Evolutionary conservation across 176 grass and related monocot genomes (phyloP).

Genomic region (Chloris gayana): DNA sequence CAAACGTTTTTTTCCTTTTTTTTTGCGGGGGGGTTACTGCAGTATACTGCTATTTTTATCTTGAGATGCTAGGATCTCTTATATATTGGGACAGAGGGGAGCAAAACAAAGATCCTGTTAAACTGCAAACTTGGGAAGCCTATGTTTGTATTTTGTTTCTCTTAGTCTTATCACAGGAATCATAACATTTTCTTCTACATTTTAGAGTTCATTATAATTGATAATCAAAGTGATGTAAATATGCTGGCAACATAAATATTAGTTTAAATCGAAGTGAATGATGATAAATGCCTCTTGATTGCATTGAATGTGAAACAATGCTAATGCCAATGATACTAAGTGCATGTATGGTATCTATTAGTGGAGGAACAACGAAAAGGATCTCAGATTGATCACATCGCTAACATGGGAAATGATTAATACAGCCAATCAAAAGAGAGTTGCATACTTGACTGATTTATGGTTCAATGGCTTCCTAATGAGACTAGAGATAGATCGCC

Average conservation of each 20-base stretch:
- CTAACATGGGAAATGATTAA: constrained; percentile 11
- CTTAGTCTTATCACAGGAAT: background rate
- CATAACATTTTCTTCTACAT: background rate
- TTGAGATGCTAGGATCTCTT: too few relatives aligned
- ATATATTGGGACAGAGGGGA: too few relatives aligned
- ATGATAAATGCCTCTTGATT: background rate
- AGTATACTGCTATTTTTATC: too few relatives aligned
- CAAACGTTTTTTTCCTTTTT: too few relatives aligned
- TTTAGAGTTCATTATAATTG: background rate
- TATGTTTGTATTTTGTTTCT: background rate
- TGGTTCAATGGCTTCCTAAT: constrained; percentile 48
- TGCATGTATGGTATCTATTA: background rate
- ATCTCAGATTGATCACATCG: background rate
- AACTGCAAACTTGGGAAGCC: too few relatives aligned
- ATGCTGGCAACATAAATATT: background rate
- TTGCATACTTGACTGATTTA: constrained; percentile 66
- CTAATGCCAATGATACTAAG: background rate
- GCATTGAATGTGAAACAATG: background rate
- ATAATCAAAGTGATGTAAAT: constrained; percentile 1
- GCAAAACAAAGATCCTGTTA: too few relatives aligned
- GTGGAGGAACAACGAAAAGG: background rate
- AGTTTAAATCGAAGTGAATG: background rate
- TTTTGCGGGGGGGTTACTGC: too few relatives aligned
- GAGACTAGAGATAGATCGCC: constrained; percentile 57
- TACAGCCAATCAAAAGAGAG: constrained; percentile 16